Evolutionary conservation across 257 asterid species (phyloP), one percentile per base, ranked within the genome.

Genomic region (Plantago major): DNA sequence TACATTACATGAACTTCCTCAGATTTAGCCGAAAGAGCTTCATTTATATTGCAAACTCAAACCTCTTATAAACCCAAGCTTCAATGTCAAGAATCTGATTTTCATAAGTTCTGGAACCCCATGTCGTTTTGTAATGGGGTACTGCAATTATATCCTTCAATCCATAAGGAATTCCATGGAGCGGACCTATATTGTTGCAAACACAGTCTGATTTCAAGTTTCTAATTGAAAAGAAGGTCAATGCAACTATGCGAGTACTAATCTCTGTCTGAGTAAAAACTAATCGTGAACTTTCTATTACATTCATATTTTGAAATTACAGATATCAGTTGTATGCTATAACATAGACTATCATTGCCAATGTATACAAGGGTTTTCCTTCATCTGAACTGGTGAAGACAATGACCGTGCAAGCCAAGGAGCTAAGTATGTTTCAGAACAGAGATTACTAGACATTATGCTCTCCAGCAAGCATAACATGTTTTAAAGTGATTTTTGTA

Each of bases 11-110:
- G 40, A 33, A 33, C 8, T 33, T 33, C 40, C 40, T 33, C 40
- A 5, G 7, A 33, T 33, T 33, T 33, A 33, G 40, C 6, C 8
- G 3, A 33, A 33, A 33, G 3, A 33, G 40, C 40, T 33, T 33
- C 3, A 33, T 33, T 1, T 33, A 33, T 33, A 33, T 3, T 33
- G 8, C 40, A 33, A 33, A 33, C 7, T 33, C 40, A 33, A 33
- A 91, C 99, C 95, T 89, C 79, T 77, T 84, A 73, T 92, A 92
- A 56, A 92, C 99, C 96, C 95, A 89, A 68, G 99, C 97, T 72
- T 93, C 97, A 28, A 75, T 70, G 71, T 93, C 92, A 45, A 89
- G 87, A 65, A 87, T 87, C 75, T 89, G 99, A 73, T 85, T 73
- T 74, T 79, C 70, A 50, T 79, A 93, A 18, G 88, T 48, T 68